These are phyloP conservation scores for Malus domestica DNA, from an alignment of 306 rosid species.

Conservation along the genomic window DNA sequence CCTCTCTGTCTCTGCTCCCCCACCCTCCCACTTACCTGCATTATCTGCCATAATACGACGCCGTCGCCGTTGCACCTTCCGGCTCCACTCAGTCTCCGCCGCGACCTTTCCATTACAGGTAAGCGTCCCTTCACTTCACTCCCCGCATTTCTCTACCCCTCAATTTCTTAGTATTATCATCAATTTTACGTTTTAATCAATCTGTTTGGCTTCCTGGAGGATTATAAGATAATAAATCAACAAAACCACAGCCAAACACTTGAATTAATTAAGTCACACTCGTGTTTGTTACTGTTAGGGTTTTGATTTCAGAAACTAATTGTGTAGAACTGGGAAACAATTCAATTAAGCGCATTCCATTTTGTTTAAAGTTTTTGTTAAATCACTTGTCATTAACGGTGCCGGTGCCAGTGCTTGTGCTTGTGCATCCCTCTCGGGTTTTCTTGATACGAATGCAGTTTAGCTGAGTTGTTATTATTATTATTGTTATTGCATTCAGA, in stretches of 20 bases:
- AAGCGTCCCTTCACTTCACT: neutral
- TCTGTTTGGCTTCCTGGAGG: too few relatives aligned
- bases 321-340: neutral
- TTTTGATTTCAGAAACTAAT: too few relatives aligned
- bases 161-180: too few relatives aligned
- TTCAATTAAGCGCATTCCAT: neutral
- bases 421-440: too few relatives aligned
- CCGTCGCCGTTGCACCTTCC: neutral
- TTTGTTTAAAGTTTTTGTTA: neutral
- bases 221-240: too few relatives aligned
- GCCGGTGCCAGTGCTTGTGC: too few relatives aligned
- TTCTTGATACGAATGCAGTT: neutral
- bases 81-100: neutral
- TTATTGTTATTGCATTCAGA: slow-evolving; percentile 1
- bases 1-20: too few relatives aligned
- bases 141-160: too few relatives aligned
- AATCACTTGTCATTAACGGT: too few relatives aligned
- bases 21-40: neutral
- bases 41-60: neutral
- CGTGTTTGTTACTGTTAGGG: too few relatives aligned
- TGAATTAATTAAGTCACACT: too few relatives aligned
- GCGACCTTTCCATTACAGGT: neutral
- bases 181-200: too few relatives aligned
- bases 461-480: neutral
- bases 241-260: neutral